Evolutionary conservation across 139 green algal species (phyloP).

Genomic region (Chlorella sp.): DNA sequence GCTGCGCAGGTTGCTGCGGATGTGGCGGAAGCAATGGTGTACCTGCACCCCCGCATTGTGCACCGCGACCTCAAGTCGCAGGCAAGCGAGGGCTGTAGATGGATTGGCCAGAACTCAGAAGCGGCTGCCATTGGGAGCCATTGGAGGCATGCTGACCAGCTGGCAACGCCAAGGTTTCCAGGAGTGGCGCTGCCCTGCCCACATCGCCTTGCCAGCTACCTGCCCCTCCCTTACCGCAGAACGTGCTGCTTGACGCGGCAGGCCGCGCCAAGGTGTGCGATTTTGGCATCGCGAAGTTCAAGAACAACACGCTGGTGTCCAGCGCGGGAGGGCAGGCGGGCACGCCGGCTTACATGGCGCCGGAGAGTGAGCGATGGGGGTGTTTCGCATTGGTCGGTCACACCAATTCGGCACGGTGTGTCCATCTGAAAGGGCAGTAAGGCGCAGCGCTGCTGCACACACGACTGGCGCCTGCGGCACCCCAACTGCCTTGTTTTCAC

Average conservation of each 20-base stretch:
- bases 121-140: too few relatives aligned
- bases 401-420: too few relatives aligned
- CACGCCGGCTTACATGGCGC: slow-evolving; percentile 83
- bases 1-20: slow-evolving; percentile 45
- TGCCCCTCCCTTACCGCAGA: slow-evolving; percentile 36
- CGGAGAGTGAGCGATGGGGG: slow-evolving; percentile 49
- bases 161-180: too few relatives aligned
- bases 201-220: too few relatives aligned
- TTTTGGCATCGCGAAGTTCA: slow-evolving; percentile 74
- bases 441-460: too few relatives aligned
- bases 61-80: slow-evolving; percentile 58
- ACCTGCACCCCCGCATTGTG: slow-evolving; percentile 74
- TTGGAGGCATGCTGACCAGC: too few relatives aligned
- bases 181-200: too few relatives aligned
- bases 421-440: neutral
- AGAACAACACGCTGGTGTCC: slow-evolving; percentile 69
- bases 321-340: slow-evolving; percentile 71
- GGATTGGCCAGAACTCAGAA: too few relatives aligned
- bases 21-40: slow-evolving; percentile 76
- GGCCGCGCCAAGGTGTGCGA: slow-evolving; percentile 76
- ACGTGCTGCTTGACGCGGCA: slow-evolving; percentile 74
- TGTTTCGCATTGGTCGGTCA: neutral
- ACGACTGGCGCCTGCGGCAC: too few relatives aligned
- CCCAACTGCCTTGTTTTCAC: too few relatives aligned
- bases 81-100: too few relatives aligned